These are phyloP conservation scores for Russula earlei DNA, from an alignment of 768 basidiomycete genomes.

Conservation along the genomic window DNA sequence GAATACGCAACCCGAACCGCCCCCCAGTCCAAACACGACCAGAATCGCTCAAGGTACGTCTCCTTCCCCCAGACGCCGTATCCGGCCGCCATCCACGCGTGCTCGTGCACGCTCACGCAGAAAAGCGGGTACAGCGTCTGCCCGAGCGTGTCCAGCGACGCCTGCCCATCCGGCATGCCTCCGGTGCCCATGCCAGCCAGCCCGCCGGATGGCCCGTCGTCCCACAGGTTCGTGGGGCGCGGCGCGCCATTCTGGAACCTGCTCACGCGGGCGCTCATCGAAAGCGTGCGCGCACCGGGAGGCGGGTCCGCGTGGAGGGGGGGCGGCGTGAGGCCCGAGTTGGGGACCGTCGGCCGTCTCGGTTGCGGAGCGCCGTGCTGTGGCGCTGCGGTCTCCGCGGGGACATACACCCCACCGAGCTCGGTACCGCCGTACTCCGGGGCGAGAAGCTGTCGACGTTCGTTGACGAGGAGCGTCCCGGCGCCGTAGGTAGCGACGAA, in stretches of 20 bases:
- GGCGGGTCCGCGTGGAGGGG: not conserved
- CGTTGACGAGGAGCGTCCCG: conserved; percentile 68
- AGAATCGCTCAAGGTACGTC: conserved; percentile 74
- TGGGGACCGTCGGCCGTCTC: not conserved
- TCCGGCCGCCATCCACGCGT: conserved; percentile 76
- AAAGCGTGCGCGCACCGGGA: conserved; percentile 10
- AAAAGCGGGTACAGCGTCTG: conserved; percentile 62
- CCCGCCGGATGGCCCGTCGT: not conserved
- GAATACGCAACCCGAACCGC: conserved; percentile 35
- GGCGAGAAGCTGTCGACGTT: conserved; percentile 15
- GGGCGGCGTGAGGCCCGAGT: conserved; percentile 1
- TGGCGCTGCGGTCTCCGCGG: not conserved
- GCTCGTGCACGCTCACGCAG: conserved; percentile 73
- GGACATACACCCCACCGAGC: conserved; percentile 6
- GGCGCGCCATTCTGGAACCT: not conserved
- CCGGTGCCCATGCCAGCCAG: not conserved
- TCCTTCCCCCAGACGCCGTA: conserved; percentile 91
- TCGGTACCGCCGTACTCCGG: not conserved
- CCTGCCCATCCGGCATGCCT: not conserved
- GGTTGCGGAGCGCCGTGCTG: not conserved
- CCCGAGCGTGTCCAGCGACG: conserved; percentile 30
- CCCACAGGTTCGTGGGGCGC: not conserved
- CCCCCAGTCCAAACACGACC: conserved; percentile 73
- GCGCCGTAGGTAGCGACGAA: conserved; percentile 81
- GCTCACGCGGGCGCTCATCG: not conserved